Evolutionary conservation across 1,284 basidiomycete genomes (phyloP).

Genomic region (Filobasidium uniguttulatum): DNA sequence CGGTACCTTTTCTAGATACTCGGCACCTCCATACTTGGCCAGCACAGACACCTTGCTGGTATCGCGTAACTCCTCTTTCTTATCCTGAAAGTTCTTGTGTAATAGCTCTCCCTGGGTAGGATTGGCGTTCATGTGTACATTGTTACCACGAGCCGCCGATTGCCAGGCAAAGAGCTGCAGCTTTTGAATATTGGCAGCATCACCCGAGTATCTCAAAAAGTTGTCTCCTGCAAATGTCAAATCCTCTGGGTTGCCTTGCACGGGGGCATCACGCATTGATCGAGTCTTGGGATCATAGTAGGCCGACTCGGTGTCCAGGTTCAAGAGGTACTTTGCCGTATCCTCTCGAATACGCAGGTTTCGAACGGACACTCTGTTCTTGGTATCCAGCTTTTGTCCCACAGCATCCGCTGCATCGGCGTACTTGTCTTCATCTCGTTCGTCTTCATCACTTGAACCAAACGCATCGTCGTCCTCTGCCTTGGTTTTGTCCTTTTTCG

Average conservation of each 20-base stretch:
- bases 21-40: conserved; percentile 81
- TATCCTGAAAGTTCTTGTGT: conserved; percentile 77
- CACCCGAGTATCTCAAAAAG: conserved; percentile 77
- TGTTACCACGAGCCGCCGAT: conserved; percentile 79
- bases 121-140: conserved; percentile 89
- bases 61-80: conserved; percentile 82
- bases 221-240: conserved; percentile 91
- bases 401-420: conserved; percentile 94
- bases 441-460: conserved; percentile 87
- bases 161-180: conserved; percentile 98
- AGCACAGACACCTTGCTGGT: conserved; percentile 74
- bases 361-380: conserved; percentile 93
- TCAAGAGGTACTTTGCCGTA: conserved; percentile 97
- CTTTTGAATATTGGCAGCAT: conserved; percentile 76
- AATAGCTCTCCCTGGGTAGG: conserved; percentile 88
- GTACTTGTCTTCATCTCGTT: conserved; percentile 89
- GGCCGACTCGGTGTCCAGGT: conserved; percentile 85
- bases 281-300: conserved; percentile 99
- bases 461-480: conserved; percentile 56
- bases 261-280: conserved; percentile 95
- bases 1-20: conserved; percentile 77
- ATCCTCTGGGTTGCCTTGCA: conserved; percentile 60
- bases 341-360: conserved; percentile 98
- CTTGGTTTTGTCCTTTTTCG: conserved; percentile 72
- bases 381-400: conserved; percentile 93